These are phyloP conservation scores for Penicillium tannophilum DNA, from an alignment of 495 filamentous ascomycete genomes.

Conservation along the genomic window DNA sequence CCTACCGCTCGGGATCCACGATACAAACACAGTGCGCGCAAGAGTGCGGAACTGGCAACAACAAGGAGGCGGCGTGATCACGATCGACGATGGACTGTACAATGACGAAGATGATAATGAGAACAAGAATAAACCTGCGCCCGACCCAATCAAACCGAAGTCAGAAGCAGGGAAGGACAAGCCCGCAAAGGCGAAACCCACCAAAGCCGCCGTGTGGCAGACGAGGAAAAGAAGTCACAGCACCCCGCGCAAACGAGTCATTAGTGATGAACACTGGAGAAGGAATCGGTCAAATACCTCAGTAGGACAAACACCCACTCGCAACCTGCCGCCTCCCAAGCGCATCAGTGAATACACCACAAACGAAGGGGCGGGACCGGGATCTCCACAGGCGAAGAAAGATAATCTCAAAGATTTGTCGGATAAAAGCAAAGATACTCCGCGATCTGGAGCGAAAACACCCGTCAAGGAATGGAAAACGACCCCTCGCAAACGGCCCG, in stretches of 20 bases:
- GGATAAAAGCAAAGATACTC: conserved; percentile 16
- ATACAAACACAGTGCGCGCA: conserved; percentile 65
- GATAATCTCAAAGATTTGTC: conserved; percentile 27
- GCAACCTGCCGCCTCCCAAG: conserved; percentile 53
- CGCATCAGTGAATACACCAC: conserved; percentile 47
- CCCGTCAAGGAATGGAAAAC: conserved; percentile 18
- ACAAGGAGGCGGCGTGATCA: conserved; percentile 61
- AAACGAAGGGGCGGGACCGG: conserved; percentile 34
- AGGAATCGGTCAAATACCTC: conserved; percentile 48
- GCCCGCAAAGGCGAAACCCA: conserved; percentile 9
- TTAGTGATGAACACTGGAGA: conserved; percentile 79
- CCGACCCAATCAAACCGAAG: conserved; percentile 31
- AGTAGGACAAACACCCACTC: conserved; percentile 39
- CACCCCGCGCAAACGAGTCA: conserved; percentile 73
- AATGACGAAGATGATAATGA: conserved; percentile 41
- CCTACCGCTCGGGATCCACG: conserved; percentile 50
- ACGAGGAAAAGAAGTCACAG: conserved; percentile 47
- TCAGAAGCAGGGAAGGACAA: conserved; percentile 20
- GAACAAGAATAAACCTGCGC: conserved; percentile 29
- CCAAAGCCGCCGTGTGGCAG: conserved; percentile 12
- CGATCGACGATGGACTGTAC: conserved; percentile 46
- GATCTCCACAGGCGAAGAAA: conserved; percentile 17
- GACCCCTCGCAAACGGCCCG: conserved; percentile 17
- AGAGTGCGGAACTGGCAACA: conserved; percentile 77
- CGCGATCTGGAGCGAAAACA: conserved; percentile 10